Conservation (phyloP, 805 yeast species). For the Saccharomycopsis selenospora region DNA sequence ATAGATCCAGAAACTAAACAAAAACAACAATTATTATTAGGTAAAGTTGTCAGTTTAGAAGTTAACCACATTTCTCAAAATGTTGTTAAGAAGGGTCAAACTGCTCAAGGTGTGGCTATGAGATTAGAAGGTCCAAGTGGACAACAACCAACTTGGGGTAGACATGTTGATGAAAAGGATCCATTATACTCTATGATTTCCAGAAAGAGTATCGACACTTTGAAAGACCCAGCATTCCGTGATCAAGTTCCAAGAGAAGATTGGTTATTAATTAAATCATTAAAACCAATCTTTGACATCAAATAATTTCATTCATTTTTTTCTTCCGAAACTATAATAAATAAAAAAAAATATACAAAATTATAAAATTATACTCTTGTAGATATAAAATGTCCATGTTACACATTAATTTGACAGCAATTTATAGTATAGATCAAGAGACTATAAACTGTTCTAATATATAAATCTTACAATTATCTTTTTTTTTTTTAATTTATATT, state of each 20-base stretch:
- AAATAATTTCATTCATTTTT: too few species aligned
- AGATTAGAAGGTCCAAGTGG: conserved; percentile 88
- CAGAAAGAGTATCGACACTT: conserved; percentile 89
- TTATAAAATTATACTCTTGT: too few species aligned
- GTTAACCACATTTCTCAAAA: conserved; percentile 85
- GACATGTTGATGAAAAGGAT: conserved; percentile 95
- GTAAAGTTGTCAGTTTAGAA: conserved; percentile 88
- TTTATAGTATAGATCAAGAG: too few species aligned
- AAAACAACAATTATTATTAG: conserved; percentile 60
- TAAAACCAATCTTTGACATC: conserved; percentile 85
- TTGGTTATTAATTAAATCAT: conserved; percentile 84
- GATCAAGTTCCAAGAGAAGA: conserved; percentile 90
- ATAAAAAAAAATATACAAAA: too few species aligned
- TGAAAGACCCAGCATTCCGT: conserved; percentile 97
- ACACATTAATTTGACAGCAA: too few species aligned
- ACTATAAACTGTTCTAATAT: too few species aligned
- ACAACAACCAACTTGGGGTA: conserved; percentile 97
- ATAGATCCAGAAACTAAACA: conserved; percentile 78
- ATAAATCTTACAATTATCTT: too few species aligned
- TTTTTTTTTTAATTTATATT: too few species aligned
- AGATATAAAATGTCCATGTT: too few species aligned
- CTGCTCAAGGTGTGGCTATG: conserved; percentile 98
- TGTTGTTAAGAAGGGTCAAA: conserved; percentile 85
- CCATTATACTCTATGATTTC: conserved; percentile 81
- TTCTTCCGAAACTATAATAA: too few species aligned